Evolutionary conservation across 129 eudicot genomes (phyloP).

Genomic region (Chrysanthemum seticuspe): DNA sequence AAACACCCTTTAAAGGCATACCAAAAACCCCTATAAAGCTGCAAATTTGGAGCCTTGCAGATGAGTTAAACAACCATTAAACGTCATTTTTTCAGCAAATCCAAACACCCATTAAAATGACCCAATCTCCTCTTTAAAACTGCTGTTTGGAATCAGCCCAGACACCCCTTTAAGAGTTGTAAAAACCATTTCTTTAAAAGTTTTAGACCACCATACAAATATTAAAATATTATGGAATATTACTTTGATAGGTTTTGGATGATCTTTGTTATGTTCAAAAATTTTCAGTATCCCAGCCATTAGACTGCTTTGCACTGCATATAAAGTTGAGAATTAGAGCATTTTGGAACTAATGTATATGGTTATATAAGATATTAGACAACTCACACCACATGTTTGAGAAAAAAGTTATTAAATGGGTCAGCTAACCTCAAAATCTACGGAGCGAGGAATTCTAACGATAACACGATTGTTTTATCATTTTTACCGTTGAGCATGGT

Average conservation of each 20-base stretch:
- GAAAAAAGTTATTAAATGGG: not conserved
- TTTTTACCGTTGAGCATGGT: constrained; percentile 83
- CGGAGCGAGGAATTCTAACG: constrained; percentile 85
- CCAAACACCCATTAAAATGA: too few relatives aligned
- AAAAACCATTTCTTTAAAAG: too few relatives aligned
- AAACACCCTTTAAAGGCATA: too few relatives aligned
- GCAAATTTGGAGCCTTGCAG: too few relatives aligned
- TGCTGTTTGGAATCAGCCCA: too few relatives aligned
- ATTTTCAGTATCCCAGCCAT: constrained; percentile 80
- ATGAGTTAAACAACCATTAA: too few relatives aligned
- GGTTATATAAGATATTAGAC: not conserved
- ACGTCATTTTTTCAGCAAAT: too few relatives aligned
- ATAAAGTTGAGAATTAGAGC: not conserved
- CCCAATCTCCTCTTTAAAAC: too few relatives aligned
- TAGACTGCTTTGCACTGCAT: constrained; percentile 80
- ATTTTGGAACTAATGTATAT: not conserved
- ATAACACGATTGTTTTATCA: constrained; percentile 72
- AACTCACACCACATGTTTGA: not conserved
- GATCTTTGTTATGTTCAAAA: constrained; percentile 88
- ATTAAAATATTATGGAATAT: not conserved
- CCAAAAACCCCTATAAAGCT: too few relatives aligned
- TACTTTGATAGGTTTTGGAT: constrained; percentile 95
- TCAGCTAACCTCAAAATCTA: constrained; percentile 82
- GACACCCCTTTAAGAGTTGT: too few relatives aligned
- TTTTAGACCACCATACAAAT: too few relatives aligned